Evolutionary conservation across 1,284 basidiomycete genomes (phyloP), one percentile per base, ranked within the genome.

Genomic region (Ganoderma meredithae): DNA sequence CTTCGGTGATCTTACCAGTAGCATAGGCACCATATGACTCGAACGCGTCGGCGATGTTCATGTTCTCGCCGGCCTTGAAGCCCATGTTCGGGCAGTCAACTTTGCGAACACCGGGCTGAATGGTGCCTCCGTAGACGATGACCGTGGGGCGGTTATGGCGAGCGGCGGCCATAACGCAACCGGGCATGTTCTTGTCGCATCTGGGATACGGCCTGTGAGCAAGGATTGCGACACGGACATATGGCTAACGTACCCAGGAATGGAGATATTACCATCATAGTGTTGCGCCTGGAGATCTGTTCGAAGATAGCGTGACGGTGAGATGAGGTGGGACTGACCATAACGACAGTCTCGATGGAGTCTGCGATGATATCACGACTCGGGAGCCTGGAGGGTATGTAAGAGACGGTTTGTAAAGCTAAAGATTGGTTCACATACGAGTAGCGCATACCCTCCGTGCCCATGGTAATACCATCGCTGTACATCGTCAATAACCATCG

Each of bases 181-280:
- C 95, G 17, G 95, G 95, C 94, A 96, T 96, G 78, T 96, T 96
- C 83, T 97, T 97, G 82, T 97, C 95, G 74, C 95, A 96, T 60
- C 78, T 78, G 58, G 4, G 56, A 27, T 7, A 25, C 19, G 2
- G 7, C 12, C 25, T 3, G 36, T 62, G 33, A 64, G 62, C 12
- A n/a, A 53, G 7, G 7, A 13, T 39, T 2, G 31, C 17, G 1
- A 8, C 8, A 4, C n/a, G 9, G 40, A 40, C 9, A 19, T n/a
- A 22, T 13, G 12, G 59, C 27, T 43, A n/a, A 64, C 73, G 9
- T 67, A 78, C 71, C 91, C 92, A 36, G 91, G 93, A 69, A 93
- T 85, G 3, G 91, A 88, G 69, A 96, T 94, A 75, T 94, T 94
- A n/a, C 86, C 94, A 71, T 96, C 94, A 75, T 96, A 93, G 78